These are phyloP conservation scores for Powellomyces hirtus DNA, from an alignment of 192 early-diverging fungal species.

Conservation along the genomic window DNA sequence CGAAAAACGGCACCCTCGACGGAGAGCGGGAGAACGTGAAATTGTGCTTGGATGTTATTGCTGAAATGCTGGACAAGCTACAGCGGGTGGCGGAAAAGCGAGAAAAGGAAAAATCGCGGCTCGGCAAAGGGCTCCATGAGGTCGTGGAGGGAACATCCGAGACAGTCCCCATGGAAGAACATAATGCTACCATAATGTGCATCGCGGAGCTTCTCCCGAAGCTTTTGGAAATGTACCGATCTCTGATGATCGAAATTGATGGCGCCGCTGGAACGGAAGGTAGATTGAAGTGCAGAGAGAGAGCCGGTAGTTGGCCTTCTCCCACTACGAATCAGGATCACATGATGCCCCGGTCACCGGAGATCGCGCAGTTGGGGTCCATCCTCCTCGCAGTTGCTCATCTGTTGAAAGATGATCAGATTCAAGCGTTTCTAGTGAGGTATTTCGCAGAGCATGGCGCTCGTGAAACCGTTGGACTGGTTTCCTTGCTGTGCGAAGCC, in stretches of 20 bases:
- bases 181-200: conserved; percentile 10
- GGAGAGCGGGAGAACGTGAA: conserved; percentile 33
- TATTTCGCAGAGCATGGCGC: background rate
- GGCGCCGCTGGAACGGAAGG: conserved; percentile 2
- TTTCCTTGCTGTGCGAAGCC: conserved; percentile 14
- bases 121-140: background rate
- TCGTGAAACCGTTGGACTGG: background rate
- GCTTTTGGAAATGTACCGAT: conserved; percentile 7
- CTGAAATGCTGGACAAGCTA: conserved; percentile 42
- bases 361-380: conserved; percentile 30
- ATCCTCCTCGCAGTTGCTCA: conserved; percentile 37
- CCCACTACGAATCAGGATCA: background rate
- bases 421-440: background rate
- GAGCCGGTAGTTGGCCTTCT: background rate
- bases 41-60: conserved; percentile 36
- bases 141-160: background rate
- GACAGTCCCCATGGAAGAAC: background rate
- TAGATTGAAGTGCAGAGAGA: background rate
- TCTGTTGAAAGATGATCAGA: conserved; percentile 24
- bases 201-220: conserved; percentile 14
- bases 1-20: background rate
- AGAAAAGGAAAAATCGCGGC: conserved; percentile 2
- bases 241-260: background rate
- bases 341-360: conserved; percentile 4
- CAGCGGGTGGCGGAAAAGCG: conserved; percentile 21